Conservation (phyloP, 495 filamentous ascomycete genomes). For the Penicillium alfredii region DNA sequence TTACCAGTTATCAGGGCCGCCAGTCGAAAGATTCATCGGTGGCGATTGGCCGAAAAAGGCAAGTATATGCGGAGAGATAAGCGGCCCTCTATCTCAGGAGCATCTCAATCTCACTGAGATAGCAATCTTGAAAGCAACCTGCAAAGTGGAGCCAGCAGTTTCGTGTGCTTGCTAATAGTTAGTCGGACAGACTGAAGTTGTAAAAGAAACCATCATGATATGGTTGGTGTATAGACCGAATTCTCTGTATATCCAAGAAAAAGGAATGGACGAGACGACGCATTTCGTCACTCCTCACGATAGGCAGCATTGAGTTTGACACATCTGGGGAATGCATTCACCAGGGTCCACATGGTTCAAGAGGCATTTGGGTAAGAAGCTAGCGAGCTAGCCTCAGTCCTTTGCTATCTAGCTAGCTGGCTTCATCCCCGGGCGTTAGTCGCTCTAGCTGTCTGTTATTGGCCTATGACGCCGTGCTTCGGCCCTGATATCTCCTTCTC, state of each 20-base stretch:
- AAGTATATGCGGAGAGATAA: slow-evolving; percentile 17
- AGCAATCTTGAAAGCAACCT: too few relatives aligned
- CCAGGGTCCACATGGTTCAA: slow-evolving; percentile 5
- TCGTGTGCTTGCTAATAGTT: too few relatives aligned
- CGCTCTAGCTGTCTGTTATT: slow-evolving; percentile 12
- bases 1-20: too few relatives aligned
- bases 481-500: slow-evolving; percentile 15
- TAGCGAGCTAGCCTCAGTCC: too few relatives aligned
- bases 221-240: too few relatives aligned
- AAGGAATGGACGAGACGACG: slow-evolving; percentile 9
- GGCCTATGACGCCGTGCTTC: slow-evolving; percentile 17
- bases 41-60: slow-evolving; percentile 16
- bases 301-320: slow-evolving; percentile 4
- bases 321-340: background rate
- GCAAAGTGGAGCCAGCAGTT: too few relatives aligned
- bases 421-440: too few relatives aligned
- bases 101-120: too few relatives aligned
- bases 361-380: background rate
- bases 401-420: too few relatives aligned
- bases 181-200: too few relatives aligned
- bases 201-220: too few relatives aligned
- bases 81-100: background rate
- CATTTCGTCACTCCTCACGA: background rate
- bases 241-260: slow-evolving; percentile 1
- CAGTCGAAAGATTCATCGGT: slow-evolving; percentile 6